These are phyloP conservation scores for Termitomyces sp. DNA, from an alignment of 768 basidiomycete genomes.

Conservation along the genomic window DNA sequence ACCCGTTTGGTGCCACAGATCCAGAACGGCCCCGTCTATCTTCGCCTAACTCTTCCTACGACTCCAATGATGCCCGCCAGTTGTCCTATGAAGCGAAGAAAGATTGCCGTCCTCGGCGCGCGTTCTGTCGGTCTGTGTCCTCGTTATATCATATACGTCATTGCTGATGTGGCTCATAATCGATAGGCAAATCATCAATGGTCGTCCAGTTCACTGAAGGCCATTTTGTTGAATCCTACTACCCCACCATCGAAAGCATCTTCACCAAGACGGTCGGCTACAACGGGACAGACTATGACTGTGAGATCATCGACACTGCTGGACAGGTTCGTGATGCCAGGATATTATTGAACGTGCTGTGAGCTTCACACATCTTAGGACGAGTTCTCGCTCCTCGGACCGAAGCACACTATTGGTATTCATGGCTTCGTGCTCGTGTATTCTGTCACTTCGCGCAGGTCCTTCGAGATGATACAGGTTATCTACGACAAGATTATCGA, in stretches of 20 bases:
- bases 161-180: conserved; percentile 3
- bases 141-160: conserved; percentile 14
- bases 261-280: conserved; percentile 70
- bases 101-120: conserved; percentile 80
- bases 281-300: conserved; percentile 80
- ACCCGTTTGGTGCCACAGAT: background rate
- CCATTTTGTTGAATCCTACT: conserved; percentile 82
- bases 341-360: background rate
- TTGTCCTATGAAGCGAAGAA: conserved; percentile 56
- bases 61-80: conserved; percentile 18
- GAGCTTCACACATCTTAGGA: conserved; percentile 45
- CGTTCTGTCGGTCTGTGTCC: conserved; percentile 70
- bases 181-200: conserved; percentile 86
- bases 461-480: conserved; percentile 87
- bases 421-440: conserved; percentile 95
- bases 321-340: conserved; percentile 64
- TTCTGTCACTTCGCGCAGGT: conserved; percentile 77
- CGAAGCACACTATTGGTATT: conserved; percentile 88
- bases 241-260: conserved; percentile 85
- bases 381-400: conserved; percentile 83
- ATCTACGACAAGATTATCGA: conserved; percentile 91
- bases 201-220: conserved; percentile 84
- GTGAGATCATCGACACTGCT: conserved; percentile 93
- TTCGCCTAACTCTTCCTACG: conserved; percentile 25
- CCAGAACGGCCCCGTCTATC: background rate